phyloP scores from a whole-genome alignment of 352 stramenopile species.

The Phytophthora multivora region DNA sequence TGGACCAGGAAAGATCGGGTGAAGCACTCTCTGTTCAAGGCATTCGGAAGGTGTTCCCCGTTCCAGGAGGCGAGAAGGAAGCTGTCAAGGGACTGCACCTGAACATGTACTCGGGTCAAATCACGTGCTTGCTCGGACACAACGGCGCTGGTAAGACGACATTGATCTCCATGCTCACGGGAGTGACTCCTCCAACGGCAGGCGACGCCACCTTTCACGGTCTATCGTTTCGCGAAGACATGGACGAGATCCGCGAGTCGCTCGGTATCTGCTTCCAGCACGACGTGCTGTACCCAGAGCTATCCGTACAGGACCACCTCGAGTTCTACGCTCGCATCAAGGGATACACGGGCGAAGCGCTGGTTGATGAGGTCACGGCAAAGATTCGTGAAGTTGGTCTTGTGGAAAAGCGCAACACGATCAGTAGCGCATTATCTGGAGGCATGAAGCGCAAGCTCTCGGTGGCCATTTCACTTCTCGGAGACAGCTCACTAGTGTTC shows the following conservation, averaged over 20 bases:
- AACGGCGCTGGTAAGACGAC: constrained; percentile 94
- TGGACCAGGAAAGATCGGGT: constrained; percentile 55
- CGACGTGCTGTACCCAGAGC: constrained; percentile 77
- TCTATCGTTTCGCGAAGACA: constrained; percentile 64
- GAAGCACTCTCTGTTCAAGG: constrained; percentile 56
- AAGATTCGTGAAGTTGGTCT: constrained; percentile 65
- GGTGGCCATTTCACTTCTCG: constrained; percentile 87
- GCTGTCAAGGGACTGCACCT: constrained; percentile 88
- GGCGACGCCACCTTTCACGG: constrained; percentile 57
- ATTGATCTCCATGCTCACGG: constrained; percentile 87
- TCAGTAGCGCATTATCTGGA: constrained; percentile 60
- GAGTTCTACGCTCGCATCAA: constrained; percentile 70
- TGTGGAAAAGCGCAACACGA: constrained; percentile 56
- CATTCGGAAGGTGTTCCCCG: constrained; percentile 79
- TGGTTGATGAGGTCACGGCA: constrained; percentile 38
- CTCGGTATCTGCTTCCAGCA: constrained; percentile 83
- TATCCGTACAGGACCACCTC: constrained; percentile 81
- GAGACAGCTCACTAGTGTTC: constrained; percentile 77
- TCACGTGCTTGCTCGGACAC: constrained; percentile 93
- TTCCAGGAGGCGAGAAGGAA: constrained; percentile 79
- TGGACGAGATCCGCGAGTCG: constrained; percentile 60
- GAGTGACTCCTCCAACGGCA: constrained; percentile 47
- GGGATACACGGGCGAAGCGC: constrained; percentile 41
- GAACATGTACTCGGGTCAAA: constrained; percentile 74
- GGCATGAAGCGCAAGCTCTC: constrained; percentile 92